These are phyloP conservation scores for Rhazya stricta DNA, from an alignment of 257 asterid genomes.

Conservation along the genomic window DNA sequence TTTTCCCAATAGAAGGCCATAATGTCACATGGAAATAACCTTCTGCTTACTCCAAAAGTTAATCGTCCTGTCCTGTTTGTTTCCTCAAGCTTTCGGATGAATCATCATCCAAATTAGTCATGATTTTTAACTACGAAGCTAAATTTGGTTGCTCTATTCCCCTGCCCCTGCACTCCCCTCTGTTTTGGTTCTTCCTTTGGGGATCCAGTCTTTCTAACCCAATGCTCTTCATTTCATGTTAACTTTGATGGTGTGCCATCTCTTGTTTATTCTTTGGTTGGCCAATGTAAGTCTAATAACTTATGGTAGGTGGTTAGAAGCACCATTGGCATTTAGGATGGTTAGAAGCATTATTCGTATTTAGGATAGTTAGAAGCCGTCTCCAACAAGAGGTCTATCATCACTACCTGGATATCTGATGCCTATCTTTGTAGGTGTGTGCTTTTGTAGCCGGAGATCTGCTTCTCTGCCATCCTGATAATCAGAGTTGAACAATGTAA, in stretches of 20 bases:
- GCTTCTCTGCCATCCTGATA: not conserved
- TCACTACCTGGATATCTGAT: slow-evolving; percentile 4
- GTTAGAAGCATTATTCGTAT: not conserved
- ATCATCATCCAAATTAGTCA: not conserved
- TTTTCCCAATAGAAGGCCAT: not conserved
- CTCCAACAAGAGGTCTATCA: not conserved
- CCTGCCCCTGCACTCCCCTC: too few species aligned
- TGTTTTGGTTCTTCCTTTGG: not conserved
- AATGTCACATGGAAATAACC: not conserved
- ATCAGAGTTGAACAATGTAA: not conserved
- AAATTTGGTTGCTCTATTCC: too few species aligned
- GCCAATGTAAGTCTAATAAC: not conserved
- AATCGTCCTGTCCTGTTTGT: not conserved
- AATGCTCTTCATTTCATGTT: not conserved
- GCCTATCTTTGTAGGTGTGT: not conserved
- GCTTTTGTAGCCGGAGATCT: not conserved
- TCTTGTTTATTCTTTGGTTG: not conserved
- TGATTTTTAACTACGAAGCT: not conserved
- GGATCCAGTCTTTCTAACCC: not conserved
- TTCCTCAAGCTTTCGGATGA: not conserved
- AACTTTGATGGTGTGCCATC: not conserved
- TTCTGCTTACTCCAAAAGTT: not conserved
- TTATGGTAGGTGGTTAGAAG: not conserved
- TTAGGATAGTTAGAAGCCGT: too few species aligned
- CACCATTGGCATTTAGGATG: too few species aligned